phyloP scores from a whole-genome alignment of 345 rosid species.

The Hibiscus trionum region DNA sequence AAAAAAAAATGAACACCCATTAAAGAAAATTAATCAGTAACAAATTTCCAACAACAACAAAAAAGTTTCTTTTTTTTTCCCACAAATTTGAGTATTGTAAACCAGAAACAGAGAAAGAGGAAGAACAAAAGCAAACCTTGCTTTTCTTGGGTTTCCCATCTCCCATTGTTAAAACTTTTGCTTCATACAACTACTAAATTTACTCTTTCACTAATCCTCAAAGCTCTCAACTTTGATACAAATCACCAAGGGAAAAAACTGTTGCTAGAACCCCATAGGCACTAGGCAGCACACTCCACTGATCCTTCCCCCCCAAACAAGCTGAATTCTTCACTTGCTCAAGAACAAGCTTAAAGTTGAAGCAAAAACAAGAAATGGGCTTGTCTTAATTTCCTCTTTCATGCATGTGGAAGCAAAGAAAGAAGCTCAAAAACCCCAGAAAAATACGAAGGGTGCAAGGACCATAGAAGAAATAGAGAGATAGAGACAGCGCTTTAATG shows the following conservation, averaged over 20 bases:
- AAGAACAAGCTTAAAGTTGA: neutral
- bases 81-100: conserved; percentile 13
- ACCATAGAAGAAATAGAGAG: conserved; percentile 16
- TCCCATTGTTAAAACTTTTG: conserved; percentile 54
- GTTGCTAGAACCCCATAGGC: conserved; percentile 12
- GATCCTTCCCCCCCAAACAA: conserved; percentile 6
- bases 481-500: conserved; percentile 31
- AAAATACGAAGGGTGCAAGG: conserved; percentile 15
- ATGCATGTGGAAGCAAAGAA: conserved; percentile 19
- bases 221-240: conserved; percentile 12
- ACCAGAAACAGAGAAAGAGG: neutral
- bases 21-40: neutral
- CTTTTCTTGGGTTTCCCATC: conserved; percentile 79
- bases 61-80: neutral
- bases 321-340: neutral
- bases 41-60: neutral
- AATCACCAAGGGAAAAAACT: conserved; percentile 14
- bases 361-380: conserved; percentile 20
- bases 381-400: conserved; percentile 16
- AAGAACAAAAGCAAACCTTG: conserved; percentile 46
- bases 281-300: conserved; percentile 5
- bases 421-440: conserved; percentile 23
- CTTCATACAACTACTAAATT: conserved; percentile 28
- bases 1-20: neutral
- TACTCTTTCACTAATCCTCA: conserved; percentile 15